Conservation (phyloP, 2,329 filamentous ascomycete genomes). For the Aspergillus uvarum region DNA sequence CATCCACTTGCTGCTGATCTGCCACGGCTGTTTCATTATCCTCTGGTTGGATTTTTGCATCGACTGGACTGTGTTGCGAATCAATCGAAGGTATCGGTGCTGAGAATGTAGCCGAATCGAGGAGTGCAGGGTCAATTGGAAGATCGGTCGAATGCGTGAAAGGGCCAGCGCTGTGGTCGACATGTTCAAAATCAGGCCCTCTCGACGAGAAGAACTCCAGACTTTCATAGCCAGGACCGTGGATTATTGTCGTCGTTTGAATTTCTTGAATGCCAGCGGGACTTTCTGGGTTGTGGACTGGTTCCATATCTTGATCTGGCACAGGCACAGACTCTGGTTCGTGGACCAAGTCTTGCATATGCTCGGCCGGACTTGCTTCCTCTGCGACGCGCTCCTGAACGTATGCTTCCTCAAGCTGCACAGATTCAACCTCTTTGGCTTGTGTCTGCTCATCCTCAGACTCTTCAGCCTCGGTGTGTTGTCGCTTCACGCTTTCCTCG, state of each 20-base stretch:
- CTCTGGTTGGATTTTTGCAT: neutral
- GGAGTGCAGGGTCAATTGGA: slow-evolving; percentile 16
- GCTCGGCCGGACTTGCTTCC: neutral
- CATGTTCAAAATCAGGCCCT: slow-evolving; percentile 12
- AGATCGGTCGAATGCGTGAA: neutral
- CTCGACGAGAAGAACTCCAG: slow-evolving; percentile 16
- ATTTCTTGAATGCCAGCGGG: neutral
- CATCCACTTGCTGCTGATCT: slow-evolving; percentile 2
- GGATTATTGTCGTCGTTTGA: neutral
- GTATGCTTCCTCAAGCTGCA: neutral
- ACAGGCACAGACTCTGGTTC: neutral
- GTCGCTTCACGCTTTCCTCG: neutral
- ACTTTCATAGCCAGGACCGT: slow-evolving; percentile 19
- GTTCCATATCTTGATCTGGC: neutral
- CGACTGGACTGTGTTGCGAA: neutral
- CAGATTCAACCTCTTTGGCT: neutral
- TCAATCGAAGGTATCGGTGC: neutral
- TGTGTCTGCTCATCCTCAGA: neutral
- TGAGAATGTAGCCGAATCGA: neutral
- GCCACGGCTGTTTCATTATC: neutral
- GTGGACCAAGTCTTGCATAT: neutral
- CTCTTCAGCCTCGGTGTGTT: neutral
- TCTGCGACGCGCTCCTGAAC: neutral
- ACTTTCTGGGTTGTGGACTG: neutral
- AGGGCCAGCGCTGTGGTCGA: slow-evolving; percentile 1